These are phyloP conservation scores for Cladosporium halotolerans DNA, from an alignment of 2,329 filamentous ascomycete genomes.

Conservation along the genomic window DNA sequence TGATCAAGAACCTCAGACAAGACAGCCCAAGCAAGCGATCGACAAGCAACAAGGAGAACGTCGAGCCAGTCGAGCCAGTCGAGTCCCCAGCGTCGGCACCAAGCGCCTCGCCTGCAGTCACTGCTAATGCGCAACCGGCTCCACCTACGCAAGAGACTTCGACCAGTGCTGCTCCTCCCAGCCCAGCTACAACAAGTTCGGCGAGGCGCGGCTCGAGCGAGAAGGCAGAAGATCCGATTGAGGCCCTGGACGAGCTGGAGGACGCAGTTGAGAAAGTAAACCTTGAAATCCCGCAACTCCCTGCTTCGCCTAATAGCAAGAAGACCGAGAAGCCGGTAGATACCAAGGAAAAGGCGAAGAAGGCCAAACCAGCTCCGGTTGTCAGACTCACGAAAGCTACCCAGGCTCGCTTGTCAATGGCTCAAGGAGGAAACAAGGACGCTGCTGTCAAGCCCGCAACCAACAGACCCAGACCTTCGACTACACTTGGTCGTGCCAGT, in stretches of 20 bases:
- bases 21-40: slow-evolving; percentile 23
- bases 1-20: slow-evolving; percentile 20
- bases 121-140: not conserved
- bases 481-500: slow-evolving; percentile 14
- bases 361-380: slow-evolving; percentile 21
- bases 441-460: slow-evolving; percentile 16
- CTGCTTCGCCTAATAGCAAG: slow-evolving; percentile 26
- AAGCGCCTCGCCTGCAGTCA: not conserved
- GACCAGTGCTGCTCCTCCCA: not conserved
- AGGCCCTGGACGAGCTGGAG: slow-evolving; percentile 46
- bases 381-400: slow-evolving; percentile 28
- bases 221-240: slow-evolving; percentile 34
- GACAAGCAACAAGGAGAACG: slow-evolving; percentile 29
- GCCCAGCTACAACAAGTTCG: slow-evolving; percentile 12
- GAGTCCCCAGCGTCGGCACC: slow-evolving; percentile 17
- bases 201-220: not conserved
- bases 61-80: slow-evolving; percentile 21
- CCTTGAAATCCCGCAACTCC: slow-evolving; percentile 26
- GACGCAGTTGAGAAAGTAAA: slow-evolving; percentile 45
- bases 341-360: not conserved
- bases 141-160: not conserved
- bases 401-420: slow-evolving; percentile 26
- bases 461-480: slow-evolving; percentile 19
- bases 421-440: slow-evolving; percentile 22
- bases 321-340: slow-evolving; percentile 5